Base-by-base conservation (phyloP, 2,329 filamentous ascomycete genomes). In the Stachybotrys echinatus region DNA sequence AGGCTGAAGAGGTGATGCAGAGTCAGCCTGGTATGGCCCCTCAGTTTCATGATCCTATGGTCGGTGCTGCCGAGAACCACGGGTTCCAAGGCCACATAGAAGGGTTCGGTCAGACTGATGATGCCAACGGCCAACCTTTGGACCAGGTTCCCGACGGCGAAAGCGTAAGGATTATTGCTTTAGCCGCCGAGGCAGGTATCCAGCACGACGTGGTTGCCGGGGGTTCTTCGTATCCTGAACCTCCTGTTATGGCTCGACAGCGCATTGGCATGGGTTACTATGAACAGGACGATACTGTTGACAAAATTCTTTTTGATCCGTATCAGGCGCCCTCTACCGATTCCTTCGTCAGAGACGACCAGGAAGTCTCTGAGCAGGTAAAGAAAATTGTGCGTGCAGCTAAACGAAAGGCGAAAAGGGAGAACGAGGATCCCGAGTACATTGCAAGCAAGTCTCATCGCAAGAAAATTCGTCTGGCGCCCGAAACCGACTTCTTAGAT, bases 181-280 rank as follows among this genome's bases (percentile, higher is more conserved):
- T 40, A 18, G 22, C 12, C 37, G 50, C 34, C 47, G 45, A 47
- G 12, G 53, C 54, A 20, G 23, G 27, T 12, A 48, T 52, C 23
- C 49, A 54, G 52, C 67, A 67, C 27, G 55, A 59, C 14, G 58
- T 64, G 23, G 58, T 61, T 20, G 56, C 55, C 7, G 64, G 69
- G 46, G 55, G 58, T 8, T 66, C 70, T 2, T 57, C 65, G 3
- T 79, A 79, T 54, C 76, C 77, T 0, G 77, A 81, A 50, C 75
- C 76, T 6, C 68, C 74, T n/a, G 58, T 69, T 34, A 61, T 74
- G 37, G 67, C 65, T 39, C 69, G 67, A n/a, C 74, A 76, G 47
- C 70, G 76, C 27, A 77, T 83, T 54, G 80, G 80, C 17, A 77
- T 81, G 70, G 80, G 79, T 10, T 83, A 83, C 61, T 84, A 83